A percentile compares a stretch with the other conserved stretches of the same genome.
Conservation (phyloP, 2,329 filamentous ascomycete genomes). For the Pyricularia pennisetigena region DNA sequence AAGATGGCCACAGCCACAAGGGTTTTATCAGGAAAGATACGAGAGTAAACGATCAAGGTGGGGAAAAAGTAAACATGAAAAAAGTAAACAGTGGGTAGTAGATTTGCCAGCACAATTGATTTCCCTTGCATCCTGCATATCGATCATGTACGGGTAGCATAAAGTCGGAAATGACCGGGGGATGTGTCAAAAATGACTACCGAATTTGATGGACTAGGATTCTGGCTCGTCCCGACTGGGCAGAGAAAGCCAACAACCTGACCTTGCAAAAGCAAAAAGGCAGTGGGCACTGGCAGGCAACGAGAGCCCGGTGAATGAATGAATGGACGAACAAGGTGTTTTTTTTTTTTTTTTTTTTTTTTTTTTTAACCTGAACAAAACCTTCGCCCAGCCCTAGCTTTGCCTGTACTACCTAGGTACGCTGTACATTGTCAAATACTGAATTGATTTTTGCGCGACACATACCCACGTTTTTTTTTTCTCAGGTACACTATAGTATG, state of each 20-base stretch:
- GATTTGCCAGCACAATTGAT: background rate
- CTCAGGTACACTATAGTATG: background rate
- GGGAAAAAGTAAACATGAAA: background rate
- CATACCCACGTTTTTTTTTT: background rate
- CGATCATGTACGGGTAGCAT: background rate
- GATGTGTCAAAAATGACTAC: background rate
- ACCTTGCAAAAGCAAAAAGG: background rate
- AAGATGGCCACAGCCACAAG: background rate
- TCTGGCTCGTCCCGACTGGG: background rate
- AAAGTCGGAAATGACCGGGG: constrained; percentile 1
- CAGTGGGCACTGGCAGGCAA: no score
- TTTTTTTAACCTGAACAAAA: no score
- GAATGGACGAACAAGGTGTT: no score
- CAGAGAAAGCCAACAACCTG: background rate
- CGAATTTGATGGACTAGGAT: background rate
- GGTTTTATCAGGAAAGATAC: background rate
- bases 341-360: no score
- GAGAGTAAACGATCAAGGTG: background rate
- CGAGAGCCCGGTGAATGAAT: no score
- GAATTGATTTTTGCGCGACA: no score
- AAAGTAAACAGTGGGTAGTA: background rate
- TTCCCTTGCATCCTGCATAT: background rate
- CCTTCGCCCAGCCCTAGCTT: no score
- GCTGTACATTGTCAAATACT: no score
- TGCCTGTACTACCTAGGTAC: no score